Base-by-base conservation (phyloP, 2,329 filamentous ascomycete genomes). In the Emmonsiellopsis sp. region DNA sequence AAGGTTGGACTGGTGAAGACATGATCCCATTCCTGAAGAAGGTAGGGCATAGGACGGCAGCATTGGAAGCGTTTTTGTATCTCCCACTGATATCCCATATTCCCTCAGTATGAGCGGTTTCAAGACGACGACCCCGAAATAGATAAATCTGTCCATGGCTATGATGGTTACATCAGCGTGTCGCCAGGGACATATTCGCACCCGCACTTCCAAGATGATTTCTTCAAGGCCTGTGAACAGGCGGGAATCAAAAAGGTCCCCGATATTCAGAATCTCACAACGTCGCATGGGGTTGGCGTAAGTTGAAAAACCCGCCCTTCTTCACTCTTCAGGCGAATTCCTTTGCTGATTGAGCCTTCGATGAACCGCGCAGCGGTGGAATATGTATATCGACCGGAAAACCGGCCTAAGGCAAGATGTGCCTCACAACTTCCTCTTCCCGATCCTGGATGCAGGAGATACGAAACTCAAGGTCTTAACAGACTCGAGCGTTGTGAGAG, bases 11-110 rank as follows among this genome's bases (percentile, higher is more conserved):
- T 13, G 68, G 73, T 5, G 69, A 79, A 8, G 78, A 80, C 5
- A 70, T 83, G 64, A 59, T 77, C 10, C 77, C 79, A 0, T 75
- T 77, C 55, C 63, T 80, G 55, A 80, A 76, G 51, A 82, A 81
- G 73, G 61, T 76, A 55, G 4, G 1, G 10, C 20, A 40, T 26
- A 26, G 20, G 20, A 26, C 5, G 20, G 5, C 20, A 26, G 20
- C 20, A 26, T 26, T 26, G 20, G 20, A 26, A 26, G 5, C 20
- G 20, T 26, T 26, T 26, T 35, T 30, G 16, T 9, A 9, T 15
- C 41, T 9, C 9, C 37, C 8, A 30, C 42, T 47, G 32, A 52
- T 37, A 15, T 11, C 7, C 10, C 30, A 8, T 37, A 30, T 34
- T 13, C 2, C 40, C 4, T 31, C n/a, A 58, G 59, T 57, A 46